Evolutionary conservation across 1,284 basidiomycete genomes (phyloP).

Genomic region (Marasmius oreades): DNA sequence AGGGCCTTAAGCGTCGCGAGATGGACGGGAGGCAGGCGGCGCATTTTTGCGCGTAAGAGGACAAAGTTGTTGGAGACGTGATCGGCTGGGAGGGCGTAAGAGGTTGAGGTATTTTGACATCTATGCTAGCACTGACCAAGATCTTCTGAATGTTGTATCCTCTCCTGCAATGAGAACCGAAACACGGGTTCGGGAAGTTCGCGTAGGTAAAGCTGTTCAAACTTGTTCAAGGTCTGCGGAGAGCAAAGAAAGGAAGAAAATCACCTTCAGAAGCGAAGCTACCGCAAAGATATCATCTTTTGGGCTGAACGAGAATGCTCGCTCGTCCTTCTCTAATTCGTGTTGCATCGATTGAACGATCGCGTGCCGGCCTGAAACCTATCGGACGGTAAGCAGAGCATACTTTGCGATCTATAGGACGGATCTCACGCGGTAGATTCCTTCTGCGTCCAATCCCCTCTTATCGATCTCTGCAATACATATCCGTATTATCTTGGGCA

Average conservation of each 20-base stretch:
- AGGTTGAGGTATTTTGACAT: conserved; percentile 1
- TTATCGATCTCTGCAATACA: conserved; percentile 85
- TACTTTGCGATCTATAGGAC: not conserved
- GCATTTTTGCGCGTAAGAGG: conserved; percentile 76
- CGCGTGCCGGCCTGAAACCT: conserved; percentile 85
- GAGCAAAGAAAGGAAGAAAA: conserved; percentile 14
- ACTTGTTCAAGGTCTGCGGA: not conserved
- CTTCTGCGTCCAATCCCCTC: conserved; percentile 78
- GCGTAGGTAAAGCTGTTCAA: conserved; percentile 73
- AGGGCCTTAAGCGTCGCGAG: conserved; percentile 85
- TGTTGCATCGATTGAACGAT: conserved; percentile 84
- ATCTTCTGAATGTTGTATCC: conserved; percentile 79
- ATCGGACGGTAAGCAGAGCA: not conserved
- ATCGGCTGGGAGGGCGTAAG: conserved; percentile 43
- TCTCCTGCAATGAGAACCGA: conserved; percentile 78
- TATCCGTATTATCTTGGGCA: conserved; percentile 83
- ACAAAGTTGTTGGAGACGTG: conserved; percentile 72
- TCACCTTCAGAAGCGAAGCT: conserved; percentile 87
- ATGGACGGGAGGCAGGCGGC: conserved; percentile 82
- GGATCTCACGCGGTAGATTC: conserved; percentile 72
- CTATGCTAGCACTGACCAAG: conserved; percentile 43
- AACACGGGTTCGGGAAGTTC: conserved; percentile 95
- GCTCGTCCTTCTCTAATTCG: conserved; percentile 88
- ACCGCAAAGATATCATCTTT: conserved; percentile 88
- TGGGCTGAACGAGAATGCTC: conserved; percentile 75